phyloP scores from a whole-genome alignment of 2,329 filamentous ascomycete genomes.

The Epicoccum nigrum region DNA sequence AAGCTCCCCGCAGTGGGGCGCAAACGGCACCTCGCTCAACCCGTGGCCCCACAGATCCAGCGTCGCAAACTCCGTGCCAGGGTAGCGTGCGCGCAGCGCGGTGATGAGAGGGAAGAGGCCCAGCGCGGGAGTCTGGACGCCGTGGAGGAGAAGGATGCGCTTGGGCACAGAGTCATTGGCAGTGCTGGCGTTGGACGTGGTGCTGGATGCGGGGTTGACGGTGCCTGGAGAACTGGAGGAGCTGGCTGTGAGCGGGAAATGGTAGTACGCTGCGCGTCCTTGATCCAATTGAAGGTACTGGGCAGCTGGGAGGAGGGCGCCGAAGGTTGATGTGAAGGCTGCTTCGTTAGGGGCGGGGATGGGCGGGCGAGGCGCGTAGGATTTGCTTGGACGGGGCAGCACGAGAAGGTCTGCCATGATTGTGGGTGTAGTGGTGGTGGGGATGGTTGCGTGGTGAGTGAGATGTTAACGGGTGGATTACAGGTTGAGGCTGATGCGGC shows the following conservation, averaged over 20 bases:
- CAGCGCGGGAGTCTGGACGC: constrained; percentile 59
- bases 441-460: too few species aligned
- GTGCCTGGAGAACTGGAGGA: not conserved
- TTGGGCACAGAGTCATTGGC: not conserved
- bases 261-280: constrained; percentile 53
- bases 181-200: not conserved
- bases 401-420: constrained; percentile 8
- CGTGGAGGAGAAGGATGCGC: constrained; percentile 57
- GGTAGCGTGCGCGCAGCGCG: constrained; percentile 44
- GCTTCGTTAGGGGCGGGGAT: constrained; percentile 48
- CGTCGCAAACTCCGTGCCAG: constrained; percentile 50
- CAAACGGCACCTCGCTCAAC: constrained; percentile 55
- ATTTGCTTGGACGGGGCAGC: constrained; percentile 36
- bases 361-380: not conserved
- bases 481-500: not conserved
- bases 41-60: constrained; percentile 63
- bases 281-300: constrained; percentile 39
- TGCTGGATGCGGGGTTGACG: not conserved
- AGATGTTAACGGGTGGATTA: too few species aligned
- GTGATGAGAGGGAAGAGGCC: constrained; percentile 54
- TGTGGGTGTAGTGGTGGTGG: not conserved
- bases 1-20: constrained; percentile 49
- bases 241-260: constrained; percentile 17
- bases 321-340: constrained; percentile 48
- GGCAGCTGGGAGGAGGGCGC: constrained; percentile 48